Evolutionary conservation across 768 basidiomycete genomes (phyloP).

Genomic region (Boletus reticuloceps): DNA sequence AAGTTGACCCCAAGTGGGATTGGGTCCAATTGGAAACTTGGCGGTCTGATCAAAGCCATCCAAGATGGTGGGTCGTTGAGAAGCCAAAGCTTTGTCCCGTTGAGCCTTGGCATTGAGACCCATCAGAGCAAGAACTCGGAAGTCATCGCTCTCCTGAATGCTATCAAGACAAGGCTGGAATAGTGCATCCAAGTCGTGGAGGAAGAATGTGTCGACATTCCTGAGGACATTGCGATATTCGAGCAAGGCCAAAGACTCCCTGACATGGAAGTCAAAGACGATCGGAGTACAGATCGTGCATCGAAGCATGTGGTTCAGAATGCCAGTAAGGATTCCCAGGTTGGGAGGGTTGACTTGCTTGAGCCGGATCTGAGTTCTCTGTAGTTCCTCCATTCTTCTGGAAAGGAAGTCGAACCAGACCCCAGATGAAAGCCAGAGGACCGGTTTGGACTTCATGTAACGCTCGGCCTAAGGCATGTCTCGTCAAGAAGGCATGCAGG

Average conservation of each 20-base stretch:
- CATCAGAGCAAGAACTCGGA: neutral
- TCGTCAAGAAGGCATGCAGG: no score
- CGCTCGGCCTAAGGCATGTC: neutral
- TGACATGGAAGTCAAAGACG: slow-evolving; percentile 2
- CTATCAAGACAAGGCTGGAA: neutral
- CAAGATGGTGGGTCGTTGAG: neutral
- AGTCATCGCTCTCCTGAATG: neutral
- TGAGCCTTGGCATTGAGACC: neutral
- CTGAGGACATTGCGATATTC: neutral
- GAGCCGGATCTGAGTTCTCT: neutral
- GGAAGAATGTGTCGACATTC: neutral
- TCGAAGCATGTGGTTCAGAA: slow-evolving; percentile 6
- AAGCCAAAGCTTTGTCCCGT: neutral
- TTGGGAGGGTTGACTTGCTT: slow-evolving; percentile 3
- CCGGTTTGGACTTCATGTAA: neutral
- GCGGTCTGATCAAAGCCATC: neutral
- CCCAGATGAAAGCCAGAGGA: slow-evolving; percentile 2
- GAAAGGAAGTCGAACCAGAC: slow-evolving; percentile 1
- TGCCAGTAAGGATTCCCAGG: slow-evolving; percentile 5
- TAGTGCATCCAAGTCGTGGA: neutral
- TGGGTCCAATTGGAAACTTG: neutral
- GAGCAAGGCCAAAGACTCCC: neutral
- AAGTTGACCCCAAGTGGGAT: slow-evolving; percentile 1
- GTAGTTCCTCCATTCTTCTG: neutral
- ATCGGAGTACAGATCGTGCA: neutral